phyloP scores from a whole-genome alignment of 306 rosid species.

The Nissolia schottii region DNA sequence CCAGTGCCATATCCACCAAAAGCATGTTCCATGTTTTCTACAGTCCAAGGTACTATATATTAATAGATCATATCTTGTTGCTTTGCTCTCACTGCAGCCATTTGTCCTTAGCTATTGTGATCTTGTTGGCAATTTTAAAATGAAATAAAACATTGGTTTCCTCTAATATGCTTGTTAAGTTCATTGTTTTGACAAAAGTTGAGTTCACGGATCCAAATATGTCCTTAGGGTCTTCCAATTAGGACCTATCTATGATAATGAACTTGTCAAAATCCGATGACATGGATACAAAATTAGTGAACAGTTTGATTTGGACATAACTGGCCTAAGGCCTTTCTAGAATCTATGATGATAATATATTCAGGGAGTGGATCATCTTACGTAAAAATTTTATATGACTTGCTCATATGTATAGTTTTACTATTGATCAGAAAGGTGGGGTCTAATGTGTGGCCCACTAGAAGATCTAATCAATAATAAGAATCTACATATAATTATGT shows the following conservation, averaged over 20 bases:
- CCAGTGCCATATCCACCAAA: slow-evolving; percentile 80
- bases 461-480: too few relatives aligned
- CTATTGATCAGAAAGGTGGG: too few relatives aligned
- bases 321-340: background rate
- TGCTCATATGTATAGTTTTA: too few relatives aligned
- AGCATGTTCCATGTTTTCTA: slow-evolving; percentile 87
- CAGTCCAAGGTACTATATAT: slow-evolving; percentile 80
- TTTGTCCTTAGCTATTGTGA: slow-evolving; percentile 6
- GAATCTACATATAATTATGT: too few relatives aligned
- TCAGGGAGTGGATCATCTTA: too few relatives aligned
- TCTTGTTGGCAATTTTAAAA: background rate
- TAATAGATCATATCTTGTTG: slow-evolving; percentile 5
- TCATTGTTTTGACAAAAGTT: background rate
- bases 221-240: background rate
- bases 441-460: too few relatives aligned
- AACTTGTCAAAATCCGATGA: background rate
- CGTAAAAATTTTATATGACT: too few relatives aligned
- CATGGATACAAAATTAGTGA: background rate
- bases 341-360: background rate
- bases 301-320: background rate
- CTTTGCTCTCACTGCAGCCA: background rate
- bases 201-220: background rate
- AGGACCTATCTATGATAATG: background rate
- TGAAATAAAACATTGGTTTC: background rate
- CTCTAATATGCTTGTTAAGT: background rate